phyloP scores from a whole-genome alignment of 768 basidiomycete species.

The Lentinula edodes region DNA sequence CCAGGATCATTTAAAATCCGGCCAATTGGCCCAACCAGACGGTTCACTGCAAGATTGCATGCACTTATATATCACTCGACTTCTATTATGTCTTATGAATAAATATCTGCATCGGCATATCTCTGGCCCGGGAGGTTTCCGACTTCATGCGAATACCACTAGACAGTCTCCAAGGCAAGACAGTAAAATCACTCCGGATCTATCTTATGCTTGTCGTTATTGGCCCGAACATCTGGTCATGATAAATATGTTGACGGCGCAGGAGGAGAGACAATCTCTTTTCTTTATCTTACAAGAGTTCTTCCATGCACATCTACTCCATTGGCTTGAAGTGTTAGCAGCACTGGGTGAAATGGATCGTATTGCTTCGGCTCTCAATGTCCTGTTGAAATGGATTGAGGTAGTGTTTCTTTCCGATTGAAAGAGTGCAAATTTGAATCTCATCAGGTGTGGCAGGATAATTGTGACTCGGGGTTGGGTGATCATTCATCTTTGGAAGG shows the following conservation, averaged over 20 bases:
- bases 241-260: background rate
- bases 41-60: background rate
- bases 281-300: background rate
- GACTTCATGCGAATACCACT: background rate
- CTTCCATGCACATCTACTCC: background rate
- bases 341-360: background rate
- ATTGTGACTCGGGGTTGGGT: background rate
- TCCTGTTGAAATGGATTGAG: background rate
- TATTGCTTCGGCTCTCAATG: background rate
- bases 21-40: background rate
- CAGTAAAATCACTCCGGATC: background rate
- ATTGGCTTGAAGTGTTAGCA: constrained; percentile 3
- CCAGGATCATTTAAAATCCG: background rate
- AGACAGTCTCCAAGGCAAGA: background rate
- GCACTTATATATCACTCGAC: background rate
- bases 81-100: background rate
- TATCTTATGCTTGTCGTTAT: constrained; percentile 1
- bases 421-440: background rate
- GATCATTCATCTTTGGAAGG: background rate
- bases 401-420: background rate
- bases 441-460: background rate
- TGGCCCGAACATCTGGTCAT: background rate
- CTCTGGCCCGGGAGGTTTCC: background rate
- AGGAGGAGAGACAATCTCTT: background rate
- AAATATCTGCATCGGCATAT: background rate